Percentiles rank a stretch among this genome's conserved stretches.
Conservation (phyloP, 208 protist species). For the Trypanosoma scelopori region DNA sequence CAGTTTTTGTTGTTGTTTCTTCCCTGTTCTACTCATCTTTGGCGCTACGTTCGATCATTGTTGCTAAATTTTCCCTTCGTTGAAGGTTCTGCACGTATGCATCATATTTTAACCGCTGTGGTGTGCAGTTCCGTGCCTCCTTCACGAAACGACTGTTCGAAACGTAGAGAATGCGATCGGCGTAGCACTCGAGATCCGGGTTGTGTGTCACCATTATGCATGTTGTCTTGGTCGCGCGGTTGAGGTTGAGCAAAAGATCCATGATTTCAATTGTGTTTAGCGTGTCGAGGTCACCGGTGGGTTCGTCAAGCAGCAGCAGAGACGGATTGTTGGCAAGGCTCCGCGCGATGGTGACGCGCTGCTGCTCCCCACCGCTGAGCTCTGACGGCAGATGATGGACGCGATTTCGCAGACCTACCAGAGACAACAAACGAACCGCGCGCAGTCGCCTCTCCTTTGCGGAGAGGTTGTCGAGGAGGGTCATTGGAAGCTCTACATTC, state of each 20-base stretch:
- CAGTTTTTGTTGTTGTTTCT: background rate
- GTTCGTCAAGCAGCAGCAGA: conserved; percentile 96
- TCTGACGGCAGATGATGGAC: conserved; percentile 95
- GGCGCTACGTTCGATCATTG: background rate
- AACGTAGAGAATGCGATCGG: conserved; percentile 95
- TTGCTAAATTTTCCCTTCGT: background rate
- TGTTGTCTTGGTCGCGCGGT: conserved; percentile 91
- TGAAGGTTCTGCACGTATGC: conserved; percentile 81
- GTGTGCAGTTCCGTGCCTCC: conserved; percentile 89
- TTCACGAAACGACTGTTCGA: conserved; percentile 88
- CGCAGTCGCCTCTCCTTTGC: conserved; percentile 78
- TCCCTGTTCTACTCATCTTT: background rate
- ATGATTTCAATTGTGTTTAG: conserved; percentile 96
- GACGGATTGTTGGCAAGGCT: conserved; percentile 94
- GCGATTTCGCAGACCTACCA: conserved; percentile 96
- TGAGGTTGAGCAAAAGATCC: conserved; percentile 96
- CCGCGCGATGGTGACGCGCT: conserved; percentile 92
- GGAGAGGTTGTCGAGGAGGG: conserved; percentile 85
- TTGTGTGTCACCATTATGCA: conserved; percentile 98
- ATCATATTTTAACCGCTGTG: conserved; percentile 71
- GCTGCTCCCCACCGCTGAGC: conserved; percentile 97
- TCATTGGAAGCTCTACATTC: conserved; percentile 98
- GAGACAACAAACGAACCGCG: conserved; percentile 81
- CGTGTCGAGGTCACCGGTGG: conserved; percentile 96
- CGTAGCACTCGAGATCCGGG: conserved; percentile 97